Base-by-base conservation (phyloP, 768 basidiomycete species). In the Psilocybe cyanescens region DNA sequence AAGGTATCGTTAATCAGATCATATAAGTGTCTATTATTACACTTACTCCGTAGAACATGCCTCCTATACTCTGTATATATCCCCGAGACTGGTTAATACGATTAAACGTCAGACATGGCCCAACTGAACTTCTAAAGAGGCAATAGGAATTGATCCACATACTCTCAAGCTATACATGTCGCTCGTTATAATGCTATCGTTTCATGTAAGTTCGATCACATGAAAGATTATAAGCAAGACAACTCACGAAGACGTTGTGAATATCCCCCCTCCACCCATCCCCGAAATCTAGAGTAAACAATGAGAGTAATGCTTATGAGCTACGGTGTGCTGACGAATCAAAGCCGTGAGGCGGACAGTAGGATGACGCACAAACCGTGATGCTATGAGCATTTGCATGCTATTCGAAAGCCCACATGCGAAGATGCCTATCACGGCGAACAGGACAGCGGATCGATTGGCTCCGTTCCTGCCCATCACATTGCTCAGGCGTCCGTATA, bases 141-240 rank as follows among this genome's bases (percentile, higher is more conserved):
- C 33, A 35, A 35, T 7, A 6, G 7, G 11, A 35, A 6, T 35
- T 35, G 1, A 35, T 24, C 24, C 24, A 75, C 84, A 58, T 68
- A 91, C 91, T 57, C 92, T 80, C 66, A 93, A 71, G 66, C 80
- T 85, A 67, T 91, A 92, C 90, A 94, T 90, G 66, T 93, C 91
- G 68, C 90, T 91, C 44, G 86, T 84, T 53, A 90, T 83, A 63
- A 92, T 89, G 16, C 90, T 91, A 41, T 59, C 35, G 47, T 28
- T 35, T 11, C 57, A 11, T 29, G 28, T 14, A 7, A 9, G 16
- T 14, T 41, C 28, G 41, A 62, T 39, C 39, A 37, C 41, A 44
- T 31, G 6, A 49, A 9, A 35, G 16, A 16, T 39, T 30, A 46
- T 44, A 44, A 19, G 54, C 28, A 24, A 37, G 28, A 29, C 28